Conservation (phyloP, 352 stramenopile genomes). For the Phytophthora syringae region DNA sequence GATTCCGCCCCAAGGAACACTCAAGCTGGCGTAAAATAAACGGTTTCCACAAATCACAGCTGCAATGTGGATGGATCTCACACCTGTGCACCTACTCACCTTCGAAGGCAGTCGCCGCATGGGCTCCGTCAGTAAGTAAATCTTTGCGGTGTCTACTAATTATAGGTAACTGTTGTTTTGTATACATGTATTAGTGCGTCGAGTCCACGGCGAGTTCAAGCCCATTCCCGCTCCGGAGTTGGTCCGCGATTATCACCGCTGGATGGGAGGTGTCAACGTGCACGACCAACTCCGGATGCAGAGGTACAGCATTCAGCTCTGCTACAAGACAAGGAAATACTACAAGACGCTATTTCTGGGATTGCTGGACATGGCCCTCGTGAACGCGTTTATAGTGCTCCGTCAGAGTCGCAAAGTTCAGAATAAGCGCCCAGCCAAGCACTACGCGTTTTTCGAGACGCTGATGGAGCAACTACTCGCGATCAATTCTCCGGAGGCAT, state of each 20-base stretch:
- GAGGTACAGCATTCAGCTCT: conserved; percentile 14
- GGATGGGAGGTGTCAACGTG: no score
- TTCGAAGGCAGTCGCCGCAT: background rate
- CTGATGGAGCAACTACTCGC: conserved; percentile 16
- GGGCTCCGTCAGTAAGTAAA: background rate
- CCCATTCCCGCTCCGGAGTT: conserved; percentile 2
- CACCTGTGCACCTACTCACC: background rate
- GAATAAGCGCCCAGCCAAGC: background rate
- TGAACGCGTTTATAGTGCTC: conserved; percentile 28
- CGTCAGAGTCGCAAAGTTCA: background rate
- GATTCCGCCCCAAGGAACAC: background rate
- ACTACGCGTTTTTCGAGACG: conserved; percentile 11
- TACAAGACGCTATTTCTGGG: conserved; percentile 30
- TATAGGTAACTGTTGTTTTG: background rate
- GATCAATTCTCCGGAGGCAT: conserved; percentile 1
- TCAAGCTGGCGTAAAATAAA: background rate
- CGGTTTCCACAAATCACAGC: background rate
- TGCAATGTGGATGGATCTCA: background rate
- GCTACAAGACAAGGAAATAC: conserved; percentile 19
- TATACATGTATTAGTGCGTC: background rate
- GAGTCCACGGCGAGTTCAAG: background rate
- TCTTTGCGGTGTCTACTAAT: background rate
- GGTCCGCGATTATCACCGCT: no score
- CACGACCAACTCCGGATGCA: conserved; percentile 32
- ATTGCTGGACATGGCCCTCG: conserved; percentile 19